Percentiles rank a stretch among this genome's conserved stretches.
These are phyloP conservation scores for Apiotrichum veenhuisii DNA, from an alignment of 1,284 basidiomycete genomes.

Conservation along the genomic window DNA sequence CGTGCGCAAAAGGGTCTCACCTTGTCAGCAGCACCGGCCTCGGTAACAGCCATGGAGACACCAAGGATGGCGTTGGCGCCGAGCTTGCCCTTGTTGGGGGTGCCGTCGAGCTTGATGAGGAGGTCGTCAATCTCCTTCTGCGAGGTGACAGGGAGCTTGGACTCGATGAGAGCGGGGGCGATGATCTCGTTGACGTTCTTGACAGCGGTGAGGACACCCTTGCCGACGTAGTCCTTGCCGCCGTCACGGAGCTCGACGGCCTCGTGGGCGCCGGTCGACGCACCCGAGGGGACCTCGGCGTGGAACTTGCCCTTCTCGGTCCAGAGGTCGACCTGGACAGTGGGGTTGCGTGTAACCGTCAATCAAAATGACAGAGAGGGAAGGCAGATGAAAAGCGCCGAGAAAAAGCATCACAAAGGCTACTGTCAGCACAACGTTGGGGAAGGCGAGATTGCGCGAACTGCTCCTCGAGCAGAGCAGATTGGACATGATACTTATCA, in stretches of 20 bases:
- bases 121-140: slow-evolving; percentile 98
- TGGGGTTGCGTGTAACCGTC: slow-evolving; percentile 62
- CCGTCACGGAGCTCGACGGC: slow-evolving; percentile 98
- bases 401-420: slow-evolving; percentile 4
- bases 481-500: slow-evolving; percentile 53
- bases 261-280: slow-evolving; percentile 97
- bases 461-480: neutral
- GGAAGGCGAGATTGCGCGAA: neutral
- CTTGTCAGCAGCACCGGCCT: slow-evolving; percentile 91
- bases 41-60: slow-evolving; percentile 92
- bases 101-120: slow-evolving; percentile 97
- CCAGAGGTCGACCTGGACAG: slow-evolving; percentile 89
- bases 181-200: slow-evolving; percentile 91
- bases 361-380: slow-evolving; percentile 14
- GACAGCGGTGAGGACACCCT: slow-evolving; percentile 95
- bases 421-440: slow-evolving; percentile 24
- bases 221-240: slow-evolving; percentile 94
- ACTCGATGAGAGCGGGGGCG: slow-evolving; percentile 82
- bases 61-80: slow-evolving; percentile 99
- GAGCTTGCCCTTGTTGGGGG: slow-evolving; percentile 98
- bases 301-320: slow-evolving; percentile 87
- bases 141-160: slow-evolving; percentile 77
- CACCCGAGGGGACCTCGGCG: slow-evolving; percentile 94
- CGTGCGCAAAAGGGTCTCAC: slow-evolving; percentile 21
- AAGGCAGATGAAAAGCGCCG: neutral